phyloP scores from a whole-genome alignment of 441 rosid species.

The Metrosideros polymorpha region DNA sequence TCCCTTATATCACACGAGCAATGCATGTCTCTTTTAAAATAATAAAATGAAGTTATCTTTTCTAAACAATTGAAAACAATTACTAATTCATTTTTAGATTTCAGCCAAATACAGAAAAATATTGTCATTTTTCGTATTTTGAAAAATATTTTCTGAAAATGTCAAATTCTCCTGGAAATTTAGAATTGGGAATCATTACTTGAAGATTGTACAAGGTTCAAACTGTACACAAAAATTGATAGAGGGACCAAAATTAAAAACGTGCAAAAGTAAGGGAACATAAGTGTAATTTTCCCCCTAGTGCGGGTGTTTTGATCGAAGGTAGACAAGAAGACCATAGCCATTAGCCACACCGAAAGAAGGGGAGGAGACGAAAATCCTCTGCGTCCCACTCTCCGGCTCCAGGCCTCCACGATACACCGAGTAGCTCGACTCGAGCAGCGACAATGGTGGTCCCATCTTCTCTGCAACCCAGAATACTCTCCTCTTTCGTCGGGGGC shows the following conservation, averaged over 20 bases:
- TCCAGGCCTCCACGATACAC: not conserved
- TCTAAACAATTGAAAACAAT: too few species aligned
- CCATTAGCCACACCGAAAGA: not conserved
- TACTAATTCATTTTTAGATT: too few species aligned
- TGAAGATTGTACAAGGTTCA: not conserved
- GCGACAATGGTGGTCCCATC: slow-evolving; percentile 41
- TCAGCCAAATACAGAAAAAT: too few species aligned
- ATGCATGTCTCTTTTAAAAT: too few species aligned
- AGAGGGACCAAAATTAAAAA: not conserved
- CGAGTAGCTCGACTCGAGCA: not conserved
- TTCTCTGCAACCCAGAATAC: slow-evolving; percentile 47
- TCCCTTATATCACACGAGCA: too few species aligned
- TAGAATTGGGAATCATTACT: not conserved
- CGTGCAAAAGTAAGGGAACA: not conserved
- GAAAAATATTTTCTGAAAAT: too few species aligned
- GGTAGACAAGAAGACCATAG: not conserved
- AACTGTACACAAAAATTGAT: not conserved
- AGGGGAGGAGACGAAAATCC: not conserved
- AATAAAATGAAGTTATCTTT: too few species aligned
- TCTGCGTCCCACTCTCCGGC: not conserved
- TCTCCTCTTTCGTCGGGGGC: slow-evolving; percentile 54
- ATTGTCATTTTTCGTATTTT: too few species aligned
- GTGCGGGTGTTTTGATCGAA: not conserved
- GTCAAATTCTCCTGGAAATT: not conserved
- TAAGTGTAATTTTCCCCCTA: not conserved